Evolutionary conservation across 345 rosid species (phyloP).

Genomic region (Sisymbrium irio): DNA sequence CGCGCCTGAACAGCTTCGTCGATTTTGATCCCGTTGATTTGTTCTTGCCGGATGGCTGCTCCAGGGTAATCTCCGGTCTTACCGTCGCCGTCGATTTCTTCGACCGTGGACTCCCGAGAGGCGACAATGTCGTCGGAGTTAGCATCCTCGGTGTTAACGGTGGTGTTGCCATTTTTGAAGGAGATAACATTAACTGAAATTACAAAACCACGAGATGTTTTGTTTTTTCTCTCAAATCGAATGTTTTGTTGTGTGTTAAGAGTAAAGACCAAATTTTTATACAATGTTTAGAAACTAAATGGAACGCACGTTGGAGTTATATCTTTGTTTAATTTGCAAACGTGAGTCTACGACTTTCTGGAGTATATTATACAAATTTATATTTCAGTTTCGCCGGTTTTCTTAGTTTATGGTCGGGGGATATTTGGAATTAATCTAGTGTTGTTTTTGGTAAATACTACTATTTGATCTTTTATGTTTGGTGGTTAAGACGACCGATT

Average conservation of each 20-base stretch:
- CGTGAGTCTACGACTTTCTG: constrained; percentile 25
- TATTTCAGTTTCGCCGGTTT: constrained; percentile 23
- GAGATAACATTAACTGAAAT: no score
- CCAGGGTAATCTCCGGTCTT: constrained; percentile 33
- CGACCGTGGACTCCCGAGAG: neutral
- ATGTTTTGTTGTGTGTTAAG: no score
- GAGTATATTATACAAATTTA: neutral
- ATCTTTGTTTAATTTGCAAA: constrained; percentile 21
- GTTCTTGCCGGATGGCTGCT: constrained; percentile 30
- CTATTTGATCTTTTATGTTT: constrained; percentile 6
- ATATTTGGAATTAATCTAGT: constrained; percentile 15
- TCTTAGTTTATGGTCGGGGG: constrained; percentile 32
- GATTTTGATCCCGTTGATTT: constrained; percentile 30
- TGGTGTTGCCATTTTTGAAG: neutral
- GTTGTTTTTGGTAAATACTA: neutral
- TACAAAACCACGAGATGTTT: no score
- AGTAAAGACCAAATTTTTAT: neutral
- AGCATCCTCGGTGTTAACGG: neutral
- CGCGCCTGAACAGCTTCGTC: constrained; percentile 45
- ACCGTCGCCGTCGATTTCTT: constrained; percentile 5
- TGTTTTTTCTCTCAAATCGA: no score
- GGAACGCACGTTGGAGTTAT: neutral
- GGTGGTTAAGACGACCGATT: constrained; percentile 23
- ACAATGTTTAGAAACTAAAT: neutral
- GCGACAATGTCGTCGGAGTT: neutral